Base-by-base conservation (phyloP, 129 eudicot species). In the Centaurea solstitialis region DNA sequence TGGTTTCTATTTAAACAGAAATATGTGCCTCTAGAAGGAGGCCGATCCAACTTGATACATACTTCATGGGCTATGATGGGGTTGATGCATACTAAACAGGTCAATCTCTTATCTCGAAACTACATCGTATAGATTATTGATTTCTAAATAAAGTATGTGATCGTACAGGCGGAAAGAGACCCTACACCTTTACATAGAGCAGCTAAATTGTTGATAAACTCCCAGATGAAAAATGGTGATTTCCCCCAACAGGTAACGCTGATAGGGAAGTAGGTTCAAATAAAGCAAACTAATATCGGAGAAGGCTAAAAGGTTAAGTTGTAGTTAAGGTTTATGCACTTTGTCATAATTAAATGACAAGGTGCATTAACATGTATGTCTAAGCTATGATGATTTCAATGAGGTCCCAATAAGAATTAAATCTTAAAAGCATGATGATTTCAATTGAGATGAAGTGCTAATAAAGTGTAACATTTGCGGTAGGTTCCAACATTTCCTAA, bases 171-270 rank as follows among this genome's bases (percentile, higher is more conserved):
- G 4, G 78, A 87, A 24, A 92, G 87, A 67, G 94, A 89, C 24
- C 86, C 89, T 0, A 76, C 81, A 35, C 89, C 97, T 24, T 75
- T 92, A 39, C 92, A 87, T 68, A 77, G 84, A 0, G 97, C 84
- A 35, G 94, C 93, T 35, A 92, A 87, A 81, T 83, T 92, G 57
- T 37, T 92, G 84, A 92, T 92, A 76, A 92, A 87, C 78, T 89
- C 91, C 24, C 97, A 92, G 67, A 13, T 88, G 78, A 87, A 90
- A 79, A 73, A 64, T 28, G 97, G 97, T 6, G 94, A 90, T 78
- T 92, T 84, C 62, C 94, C 94, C 0, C 97, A 92, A 79, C 90
- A 90, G 91, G 97, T 92, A 83, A 61, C 5, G 9, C 43, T 5
- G 6, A 53, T 17, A 15, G 20, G 61, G 20, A 50, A 50, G 59